Percentiles rank a stretch among this genome's conserved stretches.
Evolutionary conservation across 306 rosid species (phyloP).

Genomic region (Biancaea sappan): DNA sequence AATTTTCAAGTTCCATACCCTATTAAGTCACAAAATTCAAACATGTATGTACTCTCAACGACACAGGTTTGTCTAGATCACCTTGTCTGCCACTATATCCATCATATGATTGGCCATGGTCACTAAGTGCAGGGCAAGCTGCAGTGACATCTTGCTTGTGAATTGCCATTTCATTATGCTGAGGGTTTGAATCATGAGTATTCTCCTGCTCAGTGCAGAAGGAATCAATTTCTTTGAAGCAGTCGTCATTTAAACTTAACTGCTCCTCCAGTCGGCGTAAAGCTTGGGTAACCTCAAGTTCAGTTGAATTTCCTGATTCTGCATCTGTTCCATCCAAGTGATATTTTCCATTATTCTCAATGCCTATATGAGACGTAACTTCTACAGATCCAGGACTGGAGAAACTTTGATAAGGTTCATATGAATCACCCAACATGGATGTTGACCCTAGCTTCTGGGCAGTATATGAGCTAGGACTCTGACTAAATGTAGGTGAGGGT

Average conservation of each 20-base stretch:
- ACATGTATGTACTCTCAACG: slow-evolving; percentile 12
- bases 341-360: slow-evolving; percentile 41
- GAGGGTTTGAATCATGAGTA: slow-evolving; percentile 38
- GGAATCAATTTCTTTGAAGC: slow-evolving; percentile 45
- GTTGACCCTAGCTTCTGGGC: slow-evolving; percentile 50
- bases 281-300: slow-evolving; percentile 61
- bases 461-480: slow-evolving; percentile 44
- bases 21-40: not conserved
- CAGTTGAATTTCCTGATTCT: slow-evolving; percentile 48
- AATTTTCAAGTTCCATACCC: not conserved
- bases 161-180: slow-evolving; percentile 40
- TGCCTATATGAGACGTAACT: slow-evolving; percentile 57
- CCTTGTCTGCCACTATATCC: slow-evolving; percentile 57
- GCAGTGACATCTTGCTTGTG: slow-evolving; percentile 48
- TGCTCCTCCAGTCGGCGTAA: slow-evolving; percentile 70
- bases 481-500: slow-evolving; percentile 55
- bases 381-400: slow-evolving; percentile 72
- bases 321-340: slow-evolving; percentile 46
- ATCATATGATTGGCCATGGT: slow-evolving; percentile 43
- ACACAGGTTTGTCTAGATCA: slow-evolving; percentile 33
- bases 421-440: slow-evolving; percentile 46
- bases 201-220: slow-evolving; percentile 38
- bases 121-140: slow-evolving; percentile 48
- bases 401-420: slow-evolving; percentile 61
- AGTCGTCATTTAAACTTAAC: slow-evolving; percentile 69